These are phyloP conservation scores for Euphrasia confusa DNA, from an alignment of 257 asterid genomes.

Conservation along the genomic window DNA sequence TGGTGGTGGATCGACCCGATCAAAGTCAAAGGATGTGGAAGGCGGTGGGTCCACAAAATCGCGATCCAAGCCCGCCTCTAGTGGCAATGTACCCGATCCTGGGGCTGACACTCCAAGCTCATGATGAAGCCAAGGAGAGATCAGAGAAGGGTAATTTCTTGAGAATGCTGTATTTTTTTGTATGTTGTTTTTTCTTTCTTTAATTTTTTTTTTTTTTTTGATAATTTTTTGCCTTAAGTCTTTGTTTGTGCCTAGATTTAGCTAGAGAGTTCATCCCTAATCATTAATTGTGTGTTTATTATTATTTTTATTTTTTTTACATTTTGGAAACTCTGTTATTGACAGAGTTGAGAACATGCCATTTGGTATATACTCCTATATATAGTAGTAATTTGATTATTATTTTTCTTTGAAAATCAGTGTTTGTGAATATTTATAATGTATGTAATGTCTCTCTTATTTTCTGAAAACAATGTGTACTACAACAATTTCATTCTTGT, in stretches of 20 bases:
- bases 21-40: conserved; percentile 28
- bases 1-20: conserved; percentile 31
- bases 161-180: not conserved
- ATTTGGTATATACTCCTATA: not conserved
- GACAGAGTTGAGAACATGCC: not conserved
- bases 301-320: conserved; percentile 7
- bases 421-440: too few relatives aligned
- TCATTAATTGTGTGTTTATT: conserved; percentile 15
- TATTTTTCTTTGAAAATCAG: too few relatives aligned
- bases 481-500: too few relatives aligned
- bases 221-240: not conserved
- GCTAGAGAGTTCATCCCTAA: conserved; percentile 24
- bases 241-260: conserved; percentile 24
- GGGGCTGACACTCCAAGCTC: not conserved
- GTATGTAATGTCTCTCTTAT: too few relatives aligned
- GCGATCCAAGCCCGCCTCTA: conserved; percentile 10
- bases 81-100: conserved; percentile 10
- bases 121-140: conserved; percentile 23
- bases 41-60: conserved; percentile 7
- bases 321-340: conserved; percentile 11
- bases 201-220: not conserved
- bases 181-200: not conserved
- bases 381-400: not conserved
- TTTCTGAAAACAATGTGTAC: too few relatives aligned
- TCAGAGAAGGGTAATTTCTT: conserved; percentile 24